Evolutionary conservation across 2,329 filamentous ascomycete genomes (phyloP), one percentile per base, ranked within the genome.

Genomic region (Aureobasidium zeae): DNA sequence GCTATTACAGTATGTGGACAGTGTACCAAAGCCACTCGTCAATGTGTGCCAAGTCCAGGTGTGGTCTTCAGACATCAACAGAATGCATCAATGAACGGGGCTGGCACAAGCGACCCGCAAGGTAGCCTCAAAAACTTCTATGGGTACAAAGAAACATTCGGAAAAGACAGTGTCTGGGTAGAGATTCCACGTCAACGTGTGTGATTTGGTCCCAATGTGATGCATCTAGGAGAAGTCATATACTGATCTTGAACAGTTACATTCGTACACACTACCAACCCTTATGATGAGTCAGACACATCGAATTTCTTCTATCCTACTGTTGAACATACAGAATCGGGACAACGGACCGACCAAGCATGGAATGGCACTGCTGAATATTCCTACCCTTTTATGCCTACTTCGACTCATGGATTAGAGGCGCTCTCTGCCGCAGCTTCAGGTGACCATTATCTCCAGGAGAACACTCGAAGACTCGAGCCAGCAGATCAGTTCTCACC

Each of bases 41-140:
- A 76, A 59, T 81, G 77, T 58, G 64, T 74, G 33, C 73, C 73
- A 17, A 76, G 73, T 54, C 74, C 76, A 49, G 76, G 75, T 39
- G 72, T 81, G 52, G 74, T 79, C 32, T 82, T 81, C 54, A 73
- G 77, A 44, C 78, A 82, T 58, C 77, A 81, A 55, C 77, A 81
- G 60, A 81, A 81, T 69, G 76, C 77, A 21, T 79, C 76, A 15
- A 77, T 81, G 76, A 81, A 80, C 47, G 70, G 72, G 36, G 55
- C 58, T 26, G 62, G 63, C 11, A 64, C 66, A 8, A 63, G 66
- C 4, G 58, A 57, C 13, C 57, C 60, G 17, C 64, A 68, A 31
- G 69, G 66, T 25, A 67, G 64, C 37, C 60, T 80, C 48, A 74
- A 74, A 48, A 71, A 73, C 13, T 81, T 80, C 57, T 81, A 79